Evolutionary conservation across 768 basidiomycete species (phyloP), one percentile per base, ranked within the genome.

Genomic region (Cystobasidium onofrii): DNA sequence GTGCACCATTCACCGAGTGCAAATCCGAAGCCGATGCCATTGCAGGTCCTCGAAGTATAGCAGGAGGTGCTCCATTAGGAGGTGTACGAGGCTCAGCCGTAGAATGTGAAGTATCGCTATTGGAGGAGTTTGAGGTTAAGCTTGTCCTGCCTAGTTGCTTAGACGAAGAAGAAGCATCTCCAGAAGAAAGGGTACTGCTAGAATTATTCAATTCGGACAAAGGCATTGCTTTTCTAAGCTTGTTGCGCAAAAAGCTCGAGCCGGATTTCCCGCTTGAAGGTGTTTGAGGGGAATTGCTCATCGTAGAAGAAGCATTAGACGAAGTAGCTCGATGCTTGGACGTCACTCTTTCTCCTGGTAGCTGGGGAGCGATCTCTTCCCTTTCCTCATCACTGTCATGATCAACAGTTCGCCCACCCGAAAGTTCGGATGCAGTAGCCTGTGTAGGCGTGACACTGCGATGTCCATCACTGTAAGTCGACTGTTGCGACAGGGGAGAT

Each of bases 1-100:
- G 39, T 64, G 63, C 63, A 43, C 63, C n/a, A 17, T 52, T 34
- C 54, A 7, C 9, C 9, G 57, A 29, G 29, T 71, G 54, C 29
- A 71, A 34, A 36, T 71, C 61, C 18, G 52, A 27, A 31, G 69
- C 69, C 15, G 69, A 71, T 12, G 69, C 29, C 12, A 54, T 10
- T 17, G 69, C 69, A 41, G 36, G 39, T 7, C 23, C 31, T 31
- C 34, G 7, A 43, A 2, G 74, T 17, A 57, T 41, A 31, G 18
- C 54, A n/a, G 74, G 50, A 17, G 69, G 36, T 10, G n/a, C 43
- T 23, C 54, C 70, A 65, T 75, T 69, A 6, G 74, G 74, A 60
- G 74, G 74, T 1, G 74, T 75, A 4, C 71, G 57, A 23, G 74
- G 74, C 34, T 73, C 72, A 41, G 44, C n/a, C 4, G 74, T 75